Base-by-base conservation (phyloP, 2,329 filamentous ascomycete genomes). In the Nannizziopsis barbatae region DNA sequence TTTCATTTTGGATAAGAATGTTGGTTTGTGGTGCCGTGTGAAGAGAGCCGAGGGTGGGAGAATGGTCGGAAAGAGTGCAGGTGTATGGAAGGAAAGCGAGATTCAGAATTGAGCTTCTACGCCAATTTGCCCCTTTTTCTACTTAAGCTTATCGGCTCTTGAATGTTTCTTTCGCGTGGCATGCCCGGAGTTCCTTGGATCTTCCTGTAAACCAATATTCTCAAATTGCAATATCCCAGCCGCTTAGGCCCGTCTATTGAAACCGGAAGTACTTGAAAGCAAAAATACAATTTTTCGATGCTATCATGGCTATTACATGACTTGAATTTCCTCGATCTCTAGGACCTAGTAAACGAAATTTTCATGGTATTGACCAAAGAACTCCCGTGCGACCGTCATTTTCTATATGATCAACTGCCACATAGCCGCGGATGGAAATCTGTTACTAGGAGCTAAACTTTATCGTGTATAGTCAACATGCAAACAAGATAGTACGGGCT, bases 11-110 rank as follows among this genome's bases (percentile, higher is more conserved):
- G 92, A 98, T 65, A 81, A 85, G 60, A 81, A 85, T 57, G 87
- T 96, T 40, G 89, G 90, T 20, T 77, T 95, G 63, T 90, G 80
- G 71, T 95, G 88, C 68, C 79, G 92, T 49, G 89, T 98, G 33
- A 98, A 98, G 80, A 75, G 92, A 57, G 84, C 84, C 63, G 78
- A 90, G 58, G 88, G 89, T 18, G 79, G 80, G 5, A 67, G 78
- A 50, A 73, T 76, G 53, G 78, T 83, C 43, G 77, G 61, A 42
- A 67, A 67, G 11, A 70, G 67, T 37, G 70, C 68, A 3, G 73
- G 73, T 46, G 72, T 70, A 9, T 86, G 83, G 83, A 83, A 78
- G 55, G 75, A 84, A 63, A 72, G 72, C 44, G 83, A 87, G 68
- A 71, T 87, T 43, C 75, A 86, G 65, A 79, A 77, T 51, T 84